A percentile compares a stretch with the other conserved stretches of the same genome.
Evolutionary conservation across 495 filamentous ascomycete species (phyloP).

Genomic region (Sordaria brevicollis): DNA sequence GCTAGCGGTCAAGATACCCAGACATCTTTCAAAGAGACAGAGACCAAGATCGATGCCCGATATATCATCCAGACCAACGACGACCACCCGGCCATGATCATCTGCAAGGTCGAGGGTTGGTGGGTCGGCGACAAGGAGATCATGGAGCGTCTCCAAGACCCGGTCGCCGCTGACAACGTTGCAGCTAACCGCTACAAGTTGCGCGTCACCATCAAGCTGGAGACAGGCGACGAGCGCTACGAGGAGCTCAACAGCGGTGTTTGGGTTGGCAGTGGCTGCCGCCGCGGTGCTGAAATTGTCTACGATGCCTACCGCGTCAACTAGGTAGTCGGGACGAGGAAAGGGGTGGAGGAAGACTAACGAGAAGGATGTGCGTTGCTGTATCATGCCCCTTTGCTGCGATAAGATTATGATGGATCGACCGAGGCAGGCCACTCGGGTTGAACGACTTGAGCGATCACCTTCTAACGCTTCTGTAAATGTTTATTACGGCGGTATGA

Average conservation of each 20-base stretch:
- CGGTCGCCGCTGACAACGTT: slow-evolving; percentile 21
- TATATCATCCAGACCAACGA: slow-evolving; percentile 23
- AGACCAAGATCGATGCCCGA: slow-evolving; percentile 15
- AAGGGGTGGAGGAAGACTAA: not conserved
- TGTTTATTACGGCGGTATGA: not conserved
- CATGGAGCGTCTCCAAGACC: slow-evolving; percentile 21
- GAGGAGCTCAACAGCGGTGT: slow-evolving; percentile 13
- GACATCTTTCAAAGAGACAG: slow-evolving; percentile 14
- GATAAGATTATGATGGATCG: not conserved
- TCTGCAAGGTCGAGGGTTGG: slow-evolving; percentile 21
- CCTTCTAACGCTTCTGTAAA: not conserved
- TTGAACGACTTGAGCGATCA: not conserved
- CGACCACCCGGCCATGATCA: slow-evolving; percentile 18
- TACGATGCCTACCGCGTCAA: slow-evolving; percentile 22
- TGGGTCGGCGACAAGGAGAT: slow-evolving; percentile 19
- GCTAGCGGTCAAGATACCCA: slow-evolving; percentile 20
- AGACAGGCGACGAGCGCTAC: slow-evolving; percentile 22
- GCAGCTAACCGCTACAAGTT: slow-evolving; percentile 16
- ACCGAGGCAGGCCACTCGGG: not conserved
- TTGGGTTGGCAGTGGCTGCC: slow-evolving; percentile 18
- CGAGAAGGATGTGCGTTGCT: not conserved
- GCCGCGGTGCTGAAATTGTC: slow-evolving; percentile 22
- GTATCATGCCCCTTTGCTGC: not conserved
- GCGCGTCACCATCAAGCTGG: slow-evolving; percentile 17
- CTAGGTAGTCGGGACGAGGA: slow-evolving; percentile 2